Percentiles rank a stretch among this genome's conserved stretches.
Conservation (phyloP, 371 early-diverging fungal species). For the Mortierella sp. region DNA sequence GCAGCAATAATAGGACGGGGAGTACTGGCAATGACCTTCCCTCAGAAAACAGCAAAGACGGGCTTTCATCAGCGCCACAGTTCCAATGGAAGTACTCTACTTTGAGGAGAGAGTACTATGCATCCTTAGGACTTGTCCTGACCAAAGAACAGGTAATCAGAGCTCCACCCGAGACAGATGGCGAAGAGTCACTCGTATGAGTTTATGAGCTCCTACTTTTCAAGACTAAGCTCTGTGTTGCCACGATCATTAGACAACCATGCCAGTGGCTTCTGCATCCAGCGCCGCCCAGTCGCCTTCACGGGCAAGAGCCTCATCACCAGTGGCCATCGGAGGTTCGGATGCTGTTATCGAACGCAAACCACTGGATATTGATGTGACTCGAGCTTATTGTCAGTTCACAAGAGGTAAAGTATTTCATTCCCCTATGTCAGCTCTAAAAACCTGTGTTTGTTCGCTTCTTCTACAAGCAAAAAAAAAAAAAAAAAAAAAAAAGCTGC, state of each 20-base stretch:
- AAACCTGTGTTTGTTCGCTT: background rate
- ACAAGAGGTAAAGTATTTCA: conserved; percentile 11
- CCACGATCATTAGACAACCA: too few relatives aligned
- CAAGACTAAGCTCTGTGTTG: too few relatives aligned
- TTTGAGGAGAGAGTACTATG: conserved; percentile 52
- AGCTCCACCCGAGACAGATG: background rate
- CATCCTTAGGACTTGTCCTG: conserved; percentile 43
- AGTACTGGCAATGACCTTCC: too few relatives aligned
- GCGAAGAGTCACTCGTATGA: background rate
- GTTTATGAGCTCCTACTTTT: background rate
- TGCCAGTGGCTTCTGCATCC: too few relatives aligned
- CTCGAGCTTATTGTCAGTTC: conserved; percentile 39
- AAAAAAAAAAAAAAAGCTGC: too few relatives aligned
- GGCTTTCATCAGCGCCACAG: conserved; percentile 35
- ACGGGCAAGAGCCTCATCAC: conserved; percentile 31
- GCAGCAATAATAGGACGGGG: conserved; percentile 3
- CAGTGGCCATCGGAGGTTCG: conserved; percentile 24
- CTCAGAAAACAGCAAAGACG: too few relatives aligned
- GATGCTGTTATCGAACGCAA: conserved; percentile 32
- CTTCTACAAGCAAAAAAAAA: too few relatives aligned
- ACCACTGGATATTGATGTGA: conserved; percentile 33
- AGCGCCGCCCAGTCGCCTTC: conserved; percentile 10
- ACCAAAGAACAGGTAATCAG: conserved; percentile 32
- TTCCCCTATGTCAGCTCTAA: background rate
- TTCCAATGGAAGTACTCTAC: conserved; percentile 56